Evolutionary conservation across 768 basidiomycete species (phyloP).

Genomic region (Podaxis mareebaensis): DNA sequence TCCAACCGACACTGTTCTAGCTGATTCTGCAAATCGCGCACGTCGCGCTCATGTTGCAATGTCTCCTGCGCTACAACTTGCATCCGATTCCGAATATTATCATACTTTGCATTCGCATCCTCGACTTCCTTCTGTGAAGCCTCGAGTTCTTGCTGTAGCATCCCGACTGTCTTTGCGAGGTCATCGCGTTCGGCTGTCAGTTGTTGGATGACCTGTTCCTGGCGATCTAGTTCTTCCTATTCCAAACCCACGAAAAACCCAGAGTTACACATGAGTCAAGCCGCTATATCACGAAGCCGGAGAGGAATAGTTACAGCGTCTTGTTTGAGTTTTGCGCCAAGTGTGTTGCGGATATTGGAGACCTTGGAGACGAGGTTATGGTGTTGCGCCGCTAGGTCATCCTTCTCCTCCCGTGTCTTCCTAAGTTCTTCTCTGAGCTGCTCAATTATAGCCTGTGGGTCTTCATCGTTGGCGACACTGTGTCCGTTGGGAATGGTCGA

Average conservation of each 20-base stretch:
- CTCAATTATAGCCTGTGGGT: slow-evolving; percentile 50
- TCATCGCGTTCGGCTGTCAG: slow-evolving; percentile 80
- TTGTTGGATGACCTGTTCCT: slow-evolving; percentile 81
- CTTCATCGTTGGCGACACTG: slow-evolving; percentile 29
- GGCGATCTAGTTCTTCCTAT: slow-evolving; percentile 97
- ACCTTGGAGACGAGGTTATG: slow-evolving; percentile 83
- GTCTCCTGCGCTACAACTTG: slow-evolving; percentile 74
- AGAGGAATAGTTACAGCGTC: slow-evolving; percentile 72
- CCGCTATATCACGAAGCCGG: background rate
- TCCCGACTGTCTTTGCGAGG: slow-evolving; percentile 66
- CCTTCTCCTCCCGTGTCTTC: slow-evolving; percentile 81
- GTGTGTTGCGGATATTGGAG: slow-evolving; percentile 88
- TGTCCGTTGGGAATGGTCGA: slow-evolving; percentile 26
- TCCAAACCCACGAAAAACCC: slow-evolving; percentile 6
- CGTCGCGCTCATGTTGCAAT: slow-evolving; percentile 70
- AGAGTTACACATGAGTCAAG: background rate
- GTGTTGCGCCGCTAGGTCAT: slow-evolving; percentile 83
- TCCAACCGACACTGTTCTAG: slow-evolving; percentile 86
- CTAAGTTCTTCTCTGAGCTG: slow-evolving; percentile 76
- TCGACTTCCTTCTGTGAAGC: slow-evolving; percentile 76
- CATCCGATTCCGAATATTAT: slow-evolving; percentile 60
- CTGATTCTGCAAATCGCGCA: slow-evolving; percentile 82
- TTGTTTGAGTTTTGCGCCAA: slow-evolving; percentile 93
- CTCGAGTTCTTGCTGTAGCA: slow-evolving; percentile 79
- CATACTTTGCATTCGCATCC: slow-evolving; percentile 68